Conservation (phyloP, 495 filamentous ascomycete species). For the Polyplosphaeria fusca region DNA sequence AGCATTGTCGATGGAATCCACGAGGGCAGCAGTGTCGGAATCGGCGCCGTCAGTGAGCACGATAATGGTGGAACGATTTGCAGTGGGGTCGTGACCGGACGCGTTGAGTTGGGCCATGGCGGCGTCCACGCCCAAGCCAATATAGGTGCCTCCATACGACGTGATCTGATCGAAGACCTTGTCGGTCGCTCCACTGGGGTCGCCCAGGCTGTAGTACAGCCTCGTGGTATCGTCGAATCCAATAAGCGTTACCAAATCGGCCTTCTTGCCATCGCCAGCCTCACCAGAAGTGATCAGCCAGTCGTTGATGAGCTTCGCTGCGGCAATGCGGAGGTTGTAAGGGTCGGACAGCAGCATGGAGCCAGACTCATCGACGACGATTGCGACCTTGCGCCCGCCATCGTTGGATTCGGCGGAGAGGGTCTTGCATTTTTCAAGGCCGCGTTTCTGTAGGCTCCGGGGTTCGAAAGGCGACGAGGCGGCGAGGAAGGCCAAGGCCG, state of each 20-base stretch:
- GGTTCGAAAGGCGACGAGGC: constrained; percentile 4
- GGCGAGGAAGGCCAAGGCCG: constrained; percentile 6
- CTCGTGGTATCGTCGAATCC: constrained; percentile 23
- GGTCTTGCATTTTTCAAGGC: constrained; percentile 14
- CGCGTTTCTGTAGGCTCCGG: constrained; percentile 10
- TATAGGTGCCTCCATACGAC: constrained; percentile 25
- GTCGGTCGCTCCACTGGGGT: constrained; percentile 26
- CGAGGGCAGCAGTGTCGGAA: constrained; percentile 8
- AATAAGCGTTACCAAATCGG: constrained; percentile 33
- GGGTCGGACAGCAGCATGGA: constrained; percentile 27
- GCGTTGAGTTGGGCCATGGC: constrained; percentile 28
- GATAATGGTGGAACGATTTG: constrained; percentile 28
- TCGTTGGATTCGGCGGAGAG: constrained; percentile 17
- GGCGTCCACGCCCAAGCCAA: constrained; percentile 23
- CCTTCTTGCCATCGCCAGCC: constrained; percentile 10
- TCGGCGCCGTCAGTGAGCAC: constrained; percentile 34
- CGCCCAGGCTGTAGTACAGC: constrained; percentile 29
- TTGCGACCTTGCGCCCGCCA: constrained; percentile 29
- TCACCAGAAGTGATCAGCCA: constrained; percentile 23
- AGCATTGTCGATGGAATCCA: constrained; percentile 16
- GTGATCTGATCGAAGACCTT: constrained; percentile 15
- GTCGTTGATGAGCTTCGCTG: constrained; percentile 20
- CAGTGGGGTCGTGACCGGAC: constrained; percentile 24
- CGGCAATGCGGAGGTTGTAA: constrained; percentile 22
- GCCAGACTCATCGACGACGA: constrained; percentile 29